Evolutionary conservation across 2,329 filamentous ascomycete species (phyloP), one percentile per base, ranked within the genome.

Genomic region (Colletotrichum scovillei): DNA sequence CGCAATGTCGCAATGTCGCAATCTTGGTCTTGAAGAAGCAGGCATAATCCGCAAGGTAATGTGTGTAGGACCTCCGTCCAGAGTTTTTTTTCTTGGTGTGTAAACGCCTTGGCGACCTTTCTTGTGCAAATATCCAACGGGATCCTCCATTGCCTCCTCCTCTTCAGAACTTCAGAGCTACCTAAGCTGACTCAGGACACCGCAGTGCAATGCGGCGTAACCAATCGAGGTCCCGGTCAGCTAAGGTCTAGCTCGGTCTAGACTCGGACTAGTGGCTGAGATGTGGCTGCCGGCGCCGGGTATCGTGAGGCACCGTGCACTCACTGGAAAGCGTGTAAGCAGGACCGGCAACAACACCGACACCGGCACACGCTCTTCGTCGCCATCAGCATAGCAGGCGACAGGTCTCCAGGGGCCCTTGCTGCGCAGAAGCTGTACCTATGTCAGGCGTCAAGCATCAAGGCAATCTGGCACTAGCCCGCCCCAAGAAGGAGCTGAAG

Each of bases 1-100:
- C 62, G 67, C 67, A 60, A 67, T 57, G 67, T 30, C 62, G 67
- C 67, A 60, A 67, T 56, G 63, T 62, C 59, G 53, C 26, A 26
- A 26, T 56, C 6, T 26, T 35, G 56, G 30, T 57, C 57, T 19
- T 7, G 49, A 63, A 49, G 57, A 26, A 26, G n/a, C 38, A 67
- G 56, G 63, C 69, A 71, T 67, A 57, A 55, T 22, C 63, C 59
- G 58, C 52, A 55, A 14, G 26, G 59, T 53, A 42, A 24, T 38
- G 4, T 55, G 62, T 60, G 55, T 26, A 24, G 28, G 63, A 46
- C 52, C 3, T 62, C 62, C 28, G 35, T 58, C 69, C 52, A 38
- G 35, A 49, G 24, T 69, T 24, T 64, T 69, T 24, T 35, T 12
- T 58, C 22, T 63, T 64, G 16, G 26, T 35, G 12, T 57, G 19